Base-by-base conservation (phyloP, 345 rosid genomes). In the Dimocarpus longan region DNA sequence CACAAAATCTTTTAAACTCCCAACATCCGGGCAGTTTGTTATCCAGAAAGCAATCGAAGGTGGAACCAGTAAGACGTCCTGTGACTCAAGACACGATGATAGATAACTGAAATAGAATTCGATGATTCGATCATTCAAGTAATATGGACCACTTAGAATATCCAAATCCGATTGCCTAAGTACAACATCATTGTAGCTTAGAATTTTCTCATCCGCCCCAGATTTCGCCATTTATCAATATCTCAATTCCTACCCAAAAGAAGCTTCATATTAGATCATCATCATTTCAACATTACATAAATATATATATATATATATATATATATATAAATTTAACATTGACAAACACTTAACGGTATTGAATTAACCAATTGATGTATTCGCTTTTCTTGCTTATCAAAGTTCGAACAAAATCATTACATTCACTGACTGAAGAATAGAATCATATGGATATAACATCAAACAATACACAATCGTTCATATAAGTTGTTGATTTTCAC, bases 1-100 rank as follows among this genome's bases (percentile, higher is more conserved):
- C 52, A 89, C 3, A 70, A 94, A 90, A 62, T 88, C 97, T 62
- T 84, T 81, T 73, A 93, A 89, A 74, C 80, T 79, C 44, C 74
- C 88, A 2, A 76, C 26, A 74, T 91, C 91, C 0, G 89, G 91
- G 79, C 90, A 91, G 85, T 92, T 91, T 21, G 90, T 66, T 78
- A 94, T 82, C 99, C 98, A 92, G 85, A 91, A 96, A 75, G 98
- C 85, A 76, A 94, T 90, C 54, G 91, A 87, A 12, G 99, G 97
- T 44, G 97, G 85, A 79, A 93, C 86, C 56, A 92, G 81, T 19
- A 89, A 76, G 81, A 93, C 78, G 68, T 90, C 87, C 10, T 83
- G 70, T 8, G 90, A 83, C 42, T 84, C 70, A 84, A 82, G 84
- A 78, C 66, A 43, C 9, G 93, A 83, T 24, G 97, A 89, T 21